These are phyloP conservation scores for Starmerella potacharoeniae DNA, from an alignment of 805 yeast species.

Conservation along the genomic window DNA sequence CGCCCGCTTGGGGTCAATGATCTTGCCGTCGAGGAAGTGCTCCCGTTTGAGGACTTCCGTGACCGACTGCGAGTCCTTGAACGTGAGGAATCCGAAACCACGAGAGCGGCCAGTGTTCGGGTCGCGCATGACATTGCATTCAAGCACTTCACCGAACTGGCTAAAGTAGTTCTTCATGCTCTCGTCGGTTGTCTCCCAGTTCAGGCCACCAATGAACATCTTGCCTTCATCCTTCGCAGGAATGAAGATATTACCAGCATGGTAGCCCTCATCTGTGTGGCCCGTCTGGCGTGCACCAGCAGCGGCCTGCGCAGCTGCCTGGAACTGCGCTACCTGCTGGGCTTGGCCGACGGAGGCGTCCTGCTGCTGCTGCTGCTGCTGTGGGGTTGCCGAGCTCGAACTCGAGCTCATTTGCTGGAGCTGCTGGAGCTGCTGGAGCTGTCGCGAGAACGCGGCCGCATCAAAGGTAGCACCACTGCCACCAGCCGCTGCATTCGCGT, in stretches of 20 bases:
- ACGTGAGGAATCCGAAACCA: conserved; percentile 90
- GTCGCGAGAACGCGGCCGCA: conserved; percentile 22
- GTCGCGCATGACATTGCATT: conserved; percentile 89
- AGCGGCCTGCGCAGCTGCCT: not conserved
- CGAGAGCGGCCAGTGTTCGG: conserved; percentile 74
- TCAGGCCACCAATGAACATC: conserved; percentile 92
- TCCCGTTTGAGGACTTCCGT: conserved; percentile 76
- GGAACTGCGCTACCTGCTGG: not conserved
- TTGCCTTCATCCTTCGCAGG: conserved; percentile 65
- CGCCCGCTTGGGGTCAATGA: conserved; percentile 94
- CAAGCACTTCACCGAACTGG: conserved; percentile 79
- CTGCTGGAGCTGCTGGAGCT: conserved; percentile 24
- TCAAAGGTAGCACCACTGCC: conserved; percentile 13
- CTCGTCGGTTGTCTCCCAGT: conserved; percentile 96
- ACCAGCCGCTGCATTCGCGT: conserved; percentile 4
- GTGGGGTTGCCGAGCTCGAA: not conserved
- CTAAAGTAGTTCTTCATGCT: conserved; percentile 68
- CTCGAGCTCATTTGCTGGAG: conserved; percentile 13
- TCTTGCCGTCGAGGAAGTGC: conserved; percentile 87
- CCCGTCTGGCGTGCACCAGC: conserved; percentile 10
- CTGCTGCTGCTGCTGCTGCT: not conserved
- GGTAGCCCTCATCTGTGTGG: conserved; percentile 21
- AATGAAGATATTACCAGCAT: conserved; percentile 37
- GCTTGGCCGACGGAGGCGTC: not conserved
- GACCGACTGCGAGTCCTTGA: conserved; percentile 68